These are phyloP conservation scores for Triadica sebifera DNA, from an alignment of 345 rosid genomes.

Conservation along the genomic window DNA sequence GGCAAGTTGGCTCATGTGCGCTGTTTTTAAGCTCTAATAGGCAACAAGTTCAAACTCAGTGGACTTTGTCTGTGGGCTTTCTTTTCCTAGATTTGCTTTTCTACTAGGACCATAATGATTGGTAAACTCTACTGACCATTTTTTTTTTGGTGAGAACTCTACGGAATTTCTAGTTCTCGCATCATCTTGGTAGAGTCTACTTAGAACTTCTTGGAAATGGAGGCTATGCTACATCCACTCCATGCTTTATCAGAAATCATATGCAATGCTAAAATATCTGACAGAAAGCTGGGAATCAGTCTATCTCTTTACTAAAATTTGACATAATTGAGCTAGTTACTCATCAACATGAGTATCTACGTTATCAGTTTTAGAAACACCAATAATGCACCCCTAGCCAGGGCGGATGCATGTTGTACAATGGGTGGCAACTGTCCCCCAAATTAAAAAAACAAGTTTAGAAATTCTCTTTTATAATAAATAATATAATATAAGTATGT, in stretches of 20 bases:
- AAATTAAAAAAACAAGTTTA: no score
- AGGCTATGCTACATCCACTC: not conserved
- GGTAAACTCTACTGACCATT: not conserved
- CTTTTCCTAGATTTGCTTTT: not conserved
- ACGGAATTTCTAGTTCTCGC: no score
- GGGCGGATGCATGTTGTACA: no score
- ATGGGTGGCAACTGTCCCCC: no score
- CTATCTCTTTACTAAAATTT: not conserved
- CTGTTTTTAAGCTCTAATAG: constrained; percentile 13
- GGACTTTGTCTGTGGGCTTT: constrained; percentile 13
- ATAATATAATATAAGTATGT: no score
- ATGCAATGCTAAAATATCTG: not conserved
- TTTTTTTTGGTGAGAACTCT: no score
- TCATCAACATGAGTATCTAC: not conserved
- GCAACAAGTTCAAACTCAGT: not conserved
- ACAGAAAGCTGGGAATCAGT: not conserved
- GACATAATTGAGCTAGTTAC: not conserved
- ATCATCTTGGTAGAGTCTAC: not conserved
- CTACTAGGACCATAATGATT: constrained; percentile 1
- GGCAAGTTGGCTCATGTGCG: constrained; percentile 16
- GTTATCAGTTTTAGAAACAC: not conserved
- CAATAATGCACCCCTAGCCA: not conserved
- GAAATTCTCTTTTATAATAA: no score
- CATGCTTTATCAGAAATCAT: not conserved
- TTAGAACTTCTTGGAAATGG: not conserved